Conservation (phyloP, 1,284 basidiomycete species). For the Trichosporon ovoides region DNA sequence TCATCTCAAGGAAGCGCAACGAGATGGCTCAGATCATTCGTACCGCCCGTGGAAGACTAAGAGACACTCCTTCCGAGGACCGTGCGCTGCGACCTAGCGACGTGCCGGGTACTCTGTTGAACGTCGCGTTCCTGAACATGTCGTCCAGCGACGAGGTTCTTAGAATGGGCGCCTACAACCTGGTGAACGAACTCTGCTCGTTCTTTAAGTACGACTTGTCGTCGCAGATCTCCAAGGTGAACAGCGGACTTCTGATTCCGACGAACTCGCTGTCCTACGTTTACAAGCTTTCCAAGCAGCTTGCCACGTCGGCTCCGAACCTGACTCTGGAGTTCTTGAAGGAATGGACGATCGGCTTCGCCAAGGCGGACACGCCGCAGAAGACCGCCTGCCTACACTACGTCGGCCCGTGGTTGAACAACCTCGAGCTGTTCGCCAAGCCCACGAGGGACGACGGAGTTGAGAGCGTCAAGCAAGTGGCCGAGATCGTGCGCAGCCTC, state of each 20-base stretch:
- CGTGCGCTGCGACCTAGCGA: conserved; percentile 71
- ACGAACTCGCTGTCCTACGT: conserved; percentile 63
- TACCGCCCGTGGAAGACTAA: conserved; percentile 31
- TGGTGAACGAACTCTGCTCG: conserved; percentile 68
- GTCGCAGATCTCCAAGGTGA: conserved; percentile 57
- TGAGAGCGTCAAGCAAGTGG: conserved; percentile 49
- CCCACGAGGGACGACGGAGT: conserved; percentile 55
- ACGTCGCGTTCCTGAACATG: conserved; percentile 72
- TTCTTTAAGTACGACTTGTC: conserved; percentile 71
- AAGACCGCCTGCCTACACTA: conserved; percentile 70
- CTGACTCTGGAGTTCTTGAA: conserved; percentile 79
- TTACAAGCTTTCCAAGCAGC: conserved; percentile 61
- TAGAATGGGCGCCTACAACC: conserved; percentile 66
- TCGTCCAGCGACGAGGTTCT: conserved; percentile 67
- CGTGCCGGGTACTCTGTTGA: conserved; percentile 75
- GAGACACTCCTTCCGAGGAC: conserved; percentile 56
- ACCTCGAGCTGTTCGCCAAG: conserved; percentile 65
- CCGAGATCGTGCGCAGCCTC: conserved; percentile 70
- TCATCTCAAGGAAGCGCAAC: conserved; percentile 55
- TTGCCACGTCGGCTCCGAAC: conserved; percentile 68
- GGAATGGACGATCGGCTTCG: conserved; percentile 61
- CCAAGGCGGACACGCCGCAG: conserved; percentile 58
- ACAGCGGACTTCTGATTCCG: conserved; percentile 74
- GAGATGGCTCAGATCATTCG: conserved; percentile 56
- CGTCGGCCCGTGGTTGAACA: conserved; percentile 78